These are phyloP conservation scores for Raddia distichophylla DNA, from an alignment of 176 grass and related monocot genomes.

Conservation along the genomic window DNA sequence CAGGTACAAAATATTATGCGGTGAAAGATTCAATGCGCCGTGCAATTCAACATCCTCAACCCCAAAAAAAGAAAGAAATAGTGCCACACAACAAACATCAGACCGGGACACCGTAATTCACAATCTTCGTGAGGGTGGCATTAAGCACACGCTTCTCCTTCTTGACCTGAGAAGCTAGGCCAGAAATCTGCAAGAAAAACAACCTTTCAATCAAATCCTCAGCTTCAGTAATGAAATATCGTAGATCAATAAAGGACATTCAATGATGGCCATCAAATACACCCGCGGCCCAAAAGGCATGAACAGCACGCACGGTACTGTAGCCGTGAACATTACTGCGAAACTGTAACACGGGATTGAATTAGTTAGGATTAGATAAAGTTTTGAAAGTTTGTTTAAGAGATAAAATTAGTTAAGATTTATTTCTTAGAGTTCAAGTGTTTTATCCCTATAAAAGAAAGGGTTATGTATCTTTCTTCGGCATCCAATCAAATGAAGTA, in stretches of 20 bases:
- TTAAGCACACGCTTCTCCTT: constrained; percentile 54
- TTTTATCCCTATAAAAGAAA: no score
- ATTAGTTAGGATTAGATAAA: no score
- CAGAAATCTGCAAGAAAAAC: constrained; percentile 34
- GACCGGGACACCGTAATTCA: constrained; percentile 51
- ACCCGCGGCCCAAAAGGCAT: no score
- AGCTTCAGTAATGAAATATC: background rate
- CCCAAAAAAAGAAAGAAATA: background rate
- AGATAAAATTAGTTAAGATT: no score
- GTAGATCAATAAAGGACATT: background rate
- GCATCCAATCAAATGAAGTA: no score
- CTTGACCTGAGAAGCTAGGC: constrained; percentile 54
- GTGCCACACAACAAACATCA: background rate
- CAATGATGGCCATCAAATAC: background rate
- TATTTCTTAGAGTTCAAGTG: no score
- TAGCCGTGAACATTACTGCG: no score
- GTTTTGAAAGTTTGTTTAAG: no score
- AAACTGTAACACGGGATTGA: no score
- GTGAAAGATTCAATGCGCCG: background rate
- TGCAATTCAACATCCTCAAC: background rate
- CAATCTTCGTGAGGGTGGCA: constrained; percentile 42
- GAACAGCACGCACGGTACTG: no score
- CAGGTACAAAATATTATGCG: background rate
- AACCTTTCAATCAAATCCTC: constrained; percentile 3
- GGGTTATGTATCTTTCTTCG: no score